These are phyloP conservation scores for Xanthoconium stramineum DNA, from an alignment of 768 basidiomycete species.

Conservation along the genomic window DNA sequence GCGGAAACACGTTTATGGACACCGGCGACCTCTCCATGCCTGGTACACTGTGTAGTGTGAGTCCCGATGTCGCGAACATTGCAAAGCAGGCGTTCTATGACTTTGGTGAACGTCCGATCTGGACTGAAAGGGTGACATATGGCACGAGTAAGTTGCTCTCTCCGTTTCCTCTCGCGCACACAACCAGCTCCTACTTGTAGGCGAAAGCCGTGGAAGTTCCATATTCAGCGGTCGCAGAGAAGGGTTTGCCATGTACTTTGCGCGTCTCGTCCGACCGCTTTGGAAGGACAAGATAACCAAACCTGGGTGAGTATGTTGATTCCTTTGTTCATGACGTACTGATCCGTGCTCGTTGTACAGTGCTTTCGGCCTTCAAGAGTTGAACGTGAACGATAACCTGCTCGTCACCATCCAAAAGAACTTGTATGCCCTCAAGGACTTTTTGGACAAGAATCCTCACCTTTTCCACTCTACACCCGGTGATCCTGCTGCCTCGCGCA, in stretches of 20 bases:
- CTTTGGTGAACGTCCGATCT: slow-evolving; percentile 78
- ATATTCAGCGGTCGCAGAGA: slow-evolving; percentile 87
- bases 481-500: slow-evolving; percentile 57
- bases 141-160: slow-evolving; percentile 54
- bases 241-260: slow-evolving; percentile 83
- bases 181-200: slow-evolving; percentile 29
- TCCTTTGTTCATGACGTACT: not conserved
- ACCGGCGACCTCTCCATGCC: slow-evolving; percentile 43
- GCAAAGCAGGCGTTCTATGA: slow-evolving; percentile 89
- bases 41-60: slow-evolving; percentile 48
- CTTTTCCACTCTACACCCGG: slow-evolving; percentile 81
- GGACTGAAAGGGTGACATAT: slow-evolving; percentile 74
- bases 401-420: slow-evolving; percentile 78
- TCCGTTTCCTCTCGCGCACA: not conserved
- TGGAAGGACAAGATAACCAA: slow-evolving; percentile 83
- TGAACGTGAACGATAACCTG: slow-evolving; percentile 58
- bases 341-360: slow-evolving; percentile 28
- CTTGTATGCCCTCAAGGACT: slow-evolving; percentile 69
- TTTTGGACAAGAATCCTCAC: slow-evolving; percentile 78
- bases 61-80: slow-evolving; percentile 60
- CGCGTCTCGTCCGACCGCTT: slow-evolving; percentile 78
- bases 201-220: slow-evolving; percentile 67
- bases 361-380: slow-evolving; percentile 45
- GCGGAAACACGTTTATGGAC: slow-evolving; percentile 79
- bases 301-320: slow-evolving; percentile 43